Evolutionary conservation across 1,284 basidiomycete species (phyloP), one percentile per base, ranked within the genome.

Genomic region (Takashimella koratensis): DNA sequence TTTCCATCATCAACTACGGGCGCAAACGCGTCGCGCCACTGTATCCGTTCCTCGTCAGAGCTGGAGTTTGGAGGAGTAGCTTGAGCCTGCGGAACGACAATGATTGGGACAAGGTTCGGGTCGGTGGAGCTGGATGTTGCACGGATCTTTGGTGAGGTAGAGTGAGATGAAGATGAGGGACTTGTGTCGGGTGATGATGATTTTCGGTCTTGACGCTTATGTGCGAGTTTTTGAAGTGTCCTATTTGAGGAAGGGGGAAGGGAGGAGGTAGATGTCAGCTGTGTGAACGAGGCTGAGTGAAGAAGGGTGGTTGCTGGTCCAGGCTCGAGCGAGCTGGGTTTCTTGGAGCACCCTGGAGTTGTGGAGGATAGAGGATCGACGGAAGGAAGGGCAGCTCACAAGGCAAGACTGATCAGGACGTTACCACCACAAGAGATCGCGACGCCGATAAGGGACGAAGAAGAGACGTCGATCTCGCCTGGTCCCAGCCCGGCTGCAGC

Each of bases 221-320:
- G 93, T 0, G 91, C 91, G 5, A 96, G 83, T 72, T 96, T 96
- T 76, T 96, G 93, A 41, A 89, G 79, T 69, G 92, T 93, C 51
- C 73, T 75, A 53, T 5, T 24, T 13, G 42, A 13, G 47, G 49
- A 16, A 52, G 55, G 27, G 24, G 43, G 11, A n/a, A 13, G 41
- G 26, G 25, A n/a, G 19, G 30, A 20, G 40, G n/a, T 25, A 10
- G 39, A 25, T 6, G 43, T n/a, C n/a, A n/a, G n/a, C n/a, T 51
- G 61, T 64, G 49, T 75, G 69, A 22, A 19, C 26, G 16, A 12
- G 5, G 23, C 19, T 43, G 20, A n/a, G 13, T 44, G 39, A 25
- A 5, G 27, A n/a, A n/a, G n/a, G n/a, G n/a, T n/a, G n/a, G n/a
- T n/a, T n/a, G n/a, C n/a, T n/a, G n/a, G n/a, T n/a, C n/a, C n/a